Base-by-base conservation (phyloP, 2,329 filamentous ascomycete species). In the Cordyceps cicadae region DNA sequence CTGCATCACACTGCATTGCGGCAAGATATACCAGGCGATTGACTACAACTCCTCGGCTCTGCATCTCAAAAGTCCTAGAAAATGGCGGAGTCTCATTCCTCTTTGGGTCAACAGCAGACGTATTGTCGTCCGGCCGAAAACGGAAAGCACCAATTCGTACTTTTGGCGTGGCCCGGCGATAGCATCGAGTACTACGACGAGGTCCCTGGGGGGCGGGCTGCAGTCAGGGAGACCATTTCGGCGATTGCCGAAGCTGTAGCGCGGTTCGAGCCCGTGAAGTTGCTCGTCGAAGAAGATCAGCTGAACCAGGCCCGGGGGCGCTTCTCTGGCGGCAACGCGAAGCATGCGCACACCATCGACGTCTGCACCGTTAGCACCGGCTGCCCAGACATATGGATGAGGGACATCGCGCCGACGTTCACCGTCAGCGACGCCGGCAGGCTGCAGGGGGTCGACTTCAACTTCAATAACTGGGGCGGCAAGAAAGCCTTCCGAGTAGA, bases 381-480 rank as follows among this genome's bases (percentile, higher is more conserved):
- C 24, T 43, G 39, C 11, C 39, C 50, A 3, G 58, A 59, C 29
- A 50, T 62, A 5, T 63, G 62, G 62, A 62, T 61, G 48, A 34
- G 61, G 39, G 61, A 62, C 39, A 46, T 62, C 51, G 63, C 41
- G 5, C 58, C 61, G 17, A 61, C 46, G 5, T 63, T 59, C 46
- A 52, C 59, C 17, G 11, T 37, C 26, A 41, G 32, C 39, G 19
- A 37, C 26, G 45, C 26, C 17, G 37, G 9, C 32, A 17, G 5
- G 21, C 19, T 57, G 2, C 49, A 37, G 19, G 62, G 59, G 7
- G 45, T 63, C 19, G 54, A 61, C 26, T 61, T 59, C 19, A 53
- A 56, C 45, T 63, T 61, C 54, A 63, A 63, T 21, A 26, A 37
- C 29, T 61, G 62, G 59, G 62, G 54, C 5, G 49, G 21, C 51